Percentiles rank a stretch among this genome's conserved stretches.
phyloP scores from a whole-genome alignment of 495 filamentous ascomycete species.

The Xylaria sp. region DNA sequence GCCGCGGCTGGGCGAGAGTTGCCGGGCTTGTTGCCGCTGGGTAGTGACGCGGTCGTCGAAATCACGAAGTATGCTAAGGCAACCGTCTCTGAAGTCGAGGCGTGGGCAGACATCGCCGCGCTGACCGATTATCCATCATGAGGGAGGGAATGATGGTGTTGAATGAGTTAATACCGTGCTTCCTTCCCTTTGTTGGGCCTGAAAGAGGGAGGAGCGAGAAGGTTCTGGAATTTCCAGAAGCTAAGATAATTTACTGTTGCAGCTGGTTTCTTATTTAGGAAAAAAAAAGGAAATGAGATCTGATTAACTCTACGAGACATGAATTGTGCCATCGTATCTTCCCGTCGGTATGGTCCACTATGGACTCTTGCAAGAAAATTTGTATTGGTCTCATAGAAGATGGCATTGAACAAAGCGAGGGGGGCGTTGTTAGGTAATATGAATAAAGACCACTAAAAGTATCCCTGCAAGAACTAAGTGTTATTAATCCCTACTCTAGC shows the following conservation, averaged over 20 bases:
- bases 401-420: not conserved
- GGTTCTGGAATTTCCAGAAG: not conserved
- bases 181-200: not conserved
- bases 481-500: not conserved
- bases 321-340: not conserved
- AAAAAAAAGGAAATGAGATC: not conserved
- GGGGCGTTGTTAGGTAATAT: not conserved
- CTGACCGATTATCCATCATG: not conserved
- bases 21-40: constrained; percentile 28
- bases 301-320: not conserved
- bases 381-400: not conserved
- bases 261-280: not conserved
- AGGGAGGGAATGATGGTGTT: not conserved
- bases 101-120: constrained; percentile 5
- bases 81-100: not conserved
- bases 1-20: constrained; percentile 34
- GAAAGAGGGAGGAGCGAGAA: not conserved
- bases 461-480: not conserved
- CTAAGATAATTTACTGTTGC: not conserved
- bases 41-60: constrained; percentile 28
- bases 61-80: not conserved
- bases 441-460: not conserved
- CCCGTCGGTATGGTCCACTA: not conserved
- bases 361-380: not conserved
- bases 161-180: not conserved